phyloP scores from a whole-genome alignment of 192 early-diverging fungal genomes.

The Obelidium mucronatum region DNA sequence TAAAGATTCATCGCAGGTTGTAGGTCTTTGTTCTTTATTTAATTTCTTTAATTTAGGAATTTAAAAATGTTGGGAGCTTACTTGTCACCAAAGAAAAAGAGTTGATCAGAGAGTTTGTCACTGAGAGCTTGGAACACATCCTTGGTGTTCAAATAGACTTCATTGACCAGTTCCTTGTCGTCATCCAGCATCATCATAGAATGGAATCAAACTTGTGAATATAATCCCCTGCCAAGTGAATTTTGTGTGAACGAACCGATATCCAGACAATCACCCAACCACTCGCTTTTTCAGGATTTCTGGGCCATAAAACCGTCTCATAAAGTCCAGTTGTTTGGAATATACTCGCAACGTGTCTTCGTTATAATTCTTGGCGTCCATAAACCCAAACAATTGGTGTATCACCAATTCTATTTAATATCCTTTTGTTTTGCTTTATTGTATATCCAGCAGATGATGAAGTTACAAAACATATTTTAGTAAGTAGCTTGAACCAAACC shows the following conservation, averaged over 20 bases:
- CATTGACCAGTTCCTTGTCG: conserved; percentile 46
- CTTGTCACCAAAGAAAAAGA: conserved; percentile 84
- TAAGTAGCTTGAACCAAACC: no score
- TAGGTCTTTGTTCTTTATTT: conserved; percentile 58
- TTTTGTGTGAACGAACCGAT: no score
- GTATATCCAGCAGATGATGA: no score
- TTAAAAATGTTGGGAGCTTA: conserved; percentile 33
- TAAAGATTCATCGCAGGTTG: conserved; percentile 83
- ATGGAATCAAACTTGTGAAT: no score
- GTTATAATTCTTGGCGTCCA: conserved; percentile 82
- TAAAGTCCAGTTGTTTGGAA: conserved; percentile 72
- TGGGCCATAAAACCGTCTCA: conserved; percentile 72
- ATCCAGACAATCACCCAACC: conserved; percentile 66
- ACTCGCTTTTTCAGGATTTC: conserved; percentile 78
- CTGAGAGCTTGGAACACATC: conserved; percentile 73
- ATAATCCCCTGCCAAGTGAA: no score
- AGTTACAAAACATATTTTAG: no score
- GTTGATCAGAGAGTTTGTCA: conserved; percentile 74
- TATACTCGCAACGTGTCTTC: conserved; percentile 77
- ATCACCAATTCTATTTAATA: no score
- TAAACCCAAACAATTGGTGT: no score
- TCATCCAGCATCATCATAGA: conserved; percentile 54
- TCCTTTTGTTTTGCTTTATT: no score
- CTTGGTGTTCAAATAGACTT: conserved; percentile 71
- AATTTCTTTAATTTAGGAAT: background rate